Evolutionary conservation across 805 yeast genomes (phyloP), one percentile per base, ranked within the genome.

Genomic region (Suhomyces kilbournensis): DNA sequence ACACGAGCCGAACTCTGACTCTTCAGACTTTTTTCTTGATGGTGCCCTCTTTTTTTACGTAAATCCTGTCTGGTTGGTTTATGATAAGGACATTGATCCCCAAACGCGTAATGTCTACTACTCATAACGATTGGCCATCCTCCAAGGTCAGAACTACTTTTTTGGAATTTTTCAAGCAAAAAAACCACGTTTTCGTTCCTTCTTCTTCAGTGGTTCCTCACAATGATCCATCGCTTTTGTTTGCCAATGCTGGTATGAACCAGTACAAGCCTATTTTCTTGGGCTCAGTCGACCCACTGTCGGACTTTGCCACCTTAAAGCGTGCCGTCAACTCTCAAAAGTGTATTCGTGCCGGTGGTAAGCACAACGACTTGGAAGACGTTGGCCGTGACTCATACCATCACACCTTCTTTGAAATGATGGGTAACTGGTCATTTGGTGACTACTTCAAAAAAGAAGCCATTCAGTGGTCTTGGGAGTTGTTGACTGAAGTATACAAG

Each of bases 371-470:
- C 76, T 82, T 94, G 67, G 99, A 94, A 69, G 99, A 94, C 72
- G 99, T 94, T 47, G 99, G 99, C 58, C 85, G 88, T 66, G 99
- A 94, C 73, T 90, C 96, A 49, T 94, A 94, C 68, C 99, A 94
- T 71, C 99, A 94, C 72, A 94, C 99, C 15, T 96, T 96, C 68
- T 94, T 94, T 63, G 99, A 94, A 76, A 94, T 94, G 99, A 82
- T 94, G 74, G 99, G 99, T 65, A 94, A 94, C 79, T 94, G 99
- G 99, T 94, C 99, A 6, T 94, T 94, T 72, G 99, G 99, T 64
- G 99, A 94, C 74, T 94, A 94, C 70, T 94, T 94, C 84, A 94
- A 94, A 72, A 83, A 87, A 63, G 99, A 91, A 67, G 98, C 98
- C 49, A 86, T 92, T 64, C 73, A 74, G 7, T 89, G 80, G 75